Conservation (phyloP, 2,329 filamentous ascomycete genomes). For the Exophiala sp. region DNA sequence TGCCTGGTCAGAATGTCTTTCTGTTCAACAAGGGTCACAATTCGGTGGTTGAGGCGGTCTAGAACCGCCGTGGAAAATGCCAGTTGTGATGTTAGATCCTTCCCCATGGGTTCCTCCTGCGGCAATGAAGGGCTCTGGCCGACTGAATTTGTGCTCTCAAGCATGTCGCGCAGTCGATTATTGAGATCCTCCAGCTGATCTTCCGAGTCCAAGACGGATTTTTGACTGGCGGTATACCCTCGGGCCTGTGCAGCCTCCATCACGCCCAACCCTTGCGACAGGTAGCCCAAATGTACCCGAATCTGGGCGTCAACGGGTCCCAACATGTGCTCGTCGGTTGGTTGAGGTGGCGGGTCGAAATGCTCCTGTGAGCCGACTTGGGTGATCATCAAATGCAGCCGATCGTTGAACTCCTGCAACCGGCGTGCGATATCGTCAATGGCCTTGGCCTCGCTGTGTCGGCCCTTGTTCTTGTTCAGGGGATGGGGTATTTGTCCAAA, state of each 20-base stretch:
- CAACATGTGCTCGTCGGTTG: constrained; percentile 28
- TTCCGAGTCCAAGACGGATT: constrained; percentile 42
- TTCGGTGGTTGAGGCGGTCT: constrained; percentile 68
- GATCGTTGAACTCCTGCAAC: constrained; percentile 61
- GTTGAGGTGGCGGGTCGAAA: constrained; percentile 36
- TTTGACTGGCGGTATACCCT: constrained; percentile 31
- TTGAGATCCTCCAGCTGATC: constrained; percentile 59
- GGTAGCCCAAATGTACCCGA: constrained; percentile 59
- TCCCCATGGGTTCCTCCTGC: constrained; percentile 53
- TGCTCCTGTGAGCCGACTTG: constrained; percentile 35
- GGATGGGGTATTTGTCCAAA: constrained; percentile 31
- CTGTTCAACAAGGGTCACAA: constrained; percentile 76
- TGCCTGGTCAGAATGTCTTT: constrained; percentile 84
- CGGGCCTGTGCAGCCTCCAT: constrained; percentile 55
- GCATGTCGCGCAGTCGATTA: constrained; percentile 55
- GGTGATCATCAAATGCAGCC: constrained; percentile 61
- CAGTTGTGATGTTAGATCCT: constrained; percentile 62
- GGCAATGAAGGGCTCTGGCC: constrained; percentile 46
- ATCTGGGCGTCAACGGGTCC: constrained; percentile 24
- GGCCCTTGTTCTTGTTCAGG: constrained; percentile 27
- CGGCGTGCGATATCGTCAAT: constrained; percentile 58
- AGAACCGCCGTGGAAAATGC: constrained; percentile 72
- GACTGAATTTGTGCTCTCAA: constrained; percentile 43
- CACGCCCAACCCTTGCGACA: constrained; percentile 59
- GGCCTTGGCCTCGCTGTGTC: constrained; percentile 18